phyloP scores from a whole-genome alignment of 139 green algal genomes.

The Chlorella sp. region DNA sequence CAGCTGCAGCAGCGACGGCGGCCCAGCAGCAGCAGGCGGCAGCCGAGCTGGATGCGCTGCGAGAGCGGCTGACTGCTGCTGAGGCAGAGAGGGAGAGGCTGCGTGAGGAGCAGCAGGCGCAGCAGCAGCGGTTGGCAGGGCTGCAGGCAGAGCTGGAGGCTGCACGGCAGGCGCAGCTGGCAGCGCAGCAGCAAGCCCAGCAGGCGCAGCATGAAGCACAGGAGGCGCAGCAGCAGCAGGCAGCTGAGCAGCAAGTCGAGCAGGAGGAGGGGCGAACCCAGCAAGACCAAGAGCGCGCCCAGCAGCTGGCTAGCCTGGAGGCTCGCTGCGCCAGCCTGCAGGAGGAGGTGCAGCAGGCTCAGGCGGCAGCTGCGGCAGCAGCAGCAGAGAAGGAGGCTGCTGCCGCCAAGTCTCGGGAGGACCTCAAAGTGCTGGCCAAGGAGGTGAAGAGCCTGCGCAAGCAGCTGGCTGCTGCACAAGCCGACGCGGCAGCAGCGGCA shows the following conservation, averaged over 20 bases:
- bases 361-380: conserved; percentile 15
- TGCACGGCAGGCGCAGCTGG: neutral
- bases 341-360: neutral
- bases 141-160: neutral
- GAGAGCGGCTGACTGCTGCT: neutral
- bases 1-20: neutral
- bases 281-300: conserved; percentile 4
- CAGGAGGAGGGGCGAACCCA: neutral
- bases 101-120: neutral
- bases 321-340: neutral
- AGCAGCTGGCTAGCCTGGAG: conserved; percentile 1
- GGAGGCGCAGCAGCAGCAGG: neutral
- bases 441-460: conserved; percentile 41
- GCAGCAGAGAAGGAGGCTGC: conserved; percentile 17
- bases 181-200: neutral
- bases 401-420: conserved; percentile 23
- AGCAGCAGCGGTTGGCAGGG: neutral
- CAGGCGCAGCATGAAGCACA: neutral
- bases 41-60: neutral
- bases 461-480: conserved; percentile 20
- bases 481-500: neutral
- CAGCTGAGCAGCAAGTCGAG: neutral
- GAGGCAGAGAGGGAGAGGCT: neutral
- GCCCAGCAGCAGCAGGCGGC: neutral
- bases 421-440: conserved; percentile 40